Percentiles rank a stretch among this genome's conserved stretches.
Conservation (phyloP, 106 monocot species). For the Apostasia shenzhenica region DNA sequence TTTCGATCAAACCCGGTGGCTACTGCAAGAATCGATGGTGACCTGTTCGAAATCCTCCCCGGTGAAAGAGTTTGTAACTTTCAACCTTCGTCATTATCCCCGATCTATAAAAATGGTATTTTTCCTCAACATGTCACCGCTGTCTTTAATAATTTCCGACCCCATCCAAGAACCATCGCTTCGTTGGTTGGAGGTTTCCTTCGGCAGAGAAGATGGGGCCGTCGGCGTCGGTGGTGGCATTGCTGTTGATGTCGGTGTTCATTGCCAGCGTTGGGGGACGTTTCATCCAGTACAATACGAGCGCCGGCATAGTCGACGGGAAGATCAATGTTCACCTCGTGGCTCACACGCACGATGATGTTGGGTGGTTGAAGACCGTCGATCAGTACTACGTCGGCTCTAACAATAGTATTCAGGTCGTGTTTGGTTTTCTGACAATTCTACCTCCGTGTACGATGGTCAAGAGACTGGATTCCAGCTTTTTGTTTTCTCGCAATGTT, state of each 20-base stretch:
- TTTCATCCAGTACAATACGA: slow-evolving; percentile 48
- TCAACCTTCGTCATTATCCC: no score
- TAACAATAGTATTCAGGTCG: slow-evolving; percentile 76
- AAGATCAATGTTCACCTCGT: slow-evolving; percentile 89
- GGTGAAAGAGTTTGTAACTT: no score
- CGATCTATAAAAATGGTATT: no score
- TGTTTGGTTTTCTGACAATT: not conserved
- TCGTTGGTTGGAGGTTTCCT: not conserved
- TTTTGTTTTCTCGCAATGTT: not conserved
- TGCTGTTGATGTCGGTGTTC: not conserved
- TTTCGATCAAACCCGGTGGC: no score
- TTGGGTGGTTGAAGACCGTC: slow-evolving; percentile 94
- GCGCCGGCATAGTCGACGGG: slow-evolving; percentile 35
- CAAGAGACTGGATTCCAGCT: not conserved
- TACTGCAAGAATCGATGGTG: no score
- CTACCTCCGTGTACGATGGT: not conserved
- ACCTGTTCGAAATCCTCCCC: no score
- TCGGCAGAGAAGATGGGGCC: not conserved
- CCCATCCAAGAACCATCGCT: no score
- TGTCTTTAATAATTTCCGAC: no score
- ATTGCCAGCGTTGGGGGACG: slow-evolving; percentile 1
- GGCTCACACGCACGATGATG: slow-evolving; percentile 82
- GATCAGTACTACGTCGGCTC: slow-evolving; percentile 94
- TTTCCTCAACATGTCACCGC: no score
- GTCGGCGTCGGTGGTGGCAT: not conserved